Percentiles rank a stretch among this genome's conserved stretches.
phyloP scores from a whole-genome alignment of 2,329 filamentous ascomycete genomes.

The Cladosporium sp. region DNA sequence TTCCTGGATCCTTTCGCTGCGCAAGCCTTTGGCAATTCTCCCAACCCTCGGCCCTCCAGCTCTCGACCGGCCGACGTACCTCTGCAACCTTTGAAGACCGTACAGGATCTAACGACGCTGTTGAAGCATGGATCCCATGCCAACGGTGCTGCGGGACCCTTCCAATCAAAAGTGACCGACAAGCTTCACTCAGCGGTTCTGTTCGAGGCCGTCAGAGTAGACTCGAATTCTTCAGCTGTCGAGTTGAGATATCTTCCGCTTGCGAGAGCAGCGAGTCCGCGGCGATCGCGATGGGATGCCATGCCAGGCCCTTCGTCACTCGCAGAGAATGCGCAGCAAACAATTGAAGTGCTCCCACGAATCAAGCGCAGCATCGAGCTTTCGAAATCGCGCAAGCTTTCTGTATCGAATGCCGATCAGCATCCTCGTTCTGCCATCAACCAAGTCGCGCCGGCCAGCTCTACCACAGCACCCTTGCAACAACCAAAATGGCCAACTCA shows the following conservation, averaged over 20 bases:
- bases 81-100: not conserved
- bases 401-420: too few species aligned
- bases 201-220: not conserved
- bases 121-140: not conserved
- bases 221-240: not conserved
- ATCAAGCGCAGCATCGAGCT: not conserved
- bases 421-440: too few species aligned
- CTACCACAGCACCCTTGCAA: too few species aligned
- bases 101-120: not conserved
- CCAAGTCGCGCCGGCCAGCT: too few species aligned
- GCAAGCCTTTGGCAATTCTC: too few species aligned
- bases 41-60: too few species aligned
- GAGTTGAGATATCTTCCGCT: conserved; percentile 6
- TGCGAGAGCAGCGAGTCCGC: not conserved
- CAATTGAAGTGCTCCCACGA: not conserved
- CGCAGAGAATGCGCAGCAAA: too few species aligned
- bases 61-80: too few species aligned
- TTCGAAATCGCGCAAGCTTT: too few species aligned
- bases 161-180: too few species aligned
- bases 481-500: conserved; percentile 34
- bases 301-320: not conserved
- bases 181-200: not conserved
- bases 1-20: too few species aligned
- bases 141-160: not conserved
- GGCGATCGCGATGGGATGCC: too few species aligned